Base-by-base conservation (phyloP, 2,329 filamentous ascomycete genomes). In the Chaetomiaceae sp. region DNA sequence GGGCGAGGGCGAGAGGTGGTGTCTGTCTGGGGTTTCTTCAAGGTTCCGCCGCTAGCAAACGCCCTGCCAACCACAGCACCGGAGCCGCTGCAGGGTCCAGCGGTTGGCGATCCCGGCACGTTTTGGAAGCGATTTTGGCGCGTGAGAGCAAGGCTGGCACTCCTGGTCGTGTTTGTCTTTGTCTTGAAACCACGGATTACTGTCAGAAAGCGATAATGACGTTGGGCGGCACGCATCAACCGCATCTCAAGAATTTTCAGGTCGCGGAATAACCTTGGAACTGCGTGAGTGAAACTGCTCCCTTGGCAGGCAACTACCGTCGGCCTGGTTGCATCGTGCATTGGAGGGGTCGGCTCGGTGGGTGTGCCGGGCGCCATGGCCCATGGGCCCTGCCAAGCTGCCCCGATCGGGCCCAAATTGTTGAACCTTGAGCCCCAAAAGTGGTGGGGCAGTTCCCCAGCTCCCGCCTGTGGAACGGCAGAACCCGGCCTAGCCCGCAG, bases 401-500 rank as follows among this genome's bases (percentile, higher is more conserved):
- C 2, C 16, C 41, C 9, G 27, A 19, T 17, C 37, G 38, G 34
- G 10, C 1, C 12, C 52, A 50, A 52, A 55, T 41, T 55, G 53
- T 55, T 52, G 49, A 55, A 45, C 42, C n/a, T n/a, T n/a, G n/a
- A n/a, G 35, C 37, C 35, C 30, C 39, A 41, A 45, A 37, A 13
- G 17, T 21, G 30, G 30, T 27, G 25, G 25, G 7, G 7, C 30
- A 13, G 30, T n/a, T n/a, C 30, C 30, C 7, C 33, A 23, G 42
- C 31, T 42, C 31, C 20, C 50, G 41, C 53, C 39, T 40, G 34
- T 20, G 23, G 42, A 37, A 27, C 35, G 35, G 38, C 42, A 55
- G 46, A 50, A 52, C 48, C 53, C 52, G 55, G 53, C 41, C 44
- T 33, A 45, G 31, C 31, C 43, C 42, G 54, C 44, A 51, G 44